Evolutionary conservation across 2,329 filamentous ascomycete species (phyloP), one percentile per base, ranked within the genome.

Genomic region (Phaeosphaeria sp.): DNA sequence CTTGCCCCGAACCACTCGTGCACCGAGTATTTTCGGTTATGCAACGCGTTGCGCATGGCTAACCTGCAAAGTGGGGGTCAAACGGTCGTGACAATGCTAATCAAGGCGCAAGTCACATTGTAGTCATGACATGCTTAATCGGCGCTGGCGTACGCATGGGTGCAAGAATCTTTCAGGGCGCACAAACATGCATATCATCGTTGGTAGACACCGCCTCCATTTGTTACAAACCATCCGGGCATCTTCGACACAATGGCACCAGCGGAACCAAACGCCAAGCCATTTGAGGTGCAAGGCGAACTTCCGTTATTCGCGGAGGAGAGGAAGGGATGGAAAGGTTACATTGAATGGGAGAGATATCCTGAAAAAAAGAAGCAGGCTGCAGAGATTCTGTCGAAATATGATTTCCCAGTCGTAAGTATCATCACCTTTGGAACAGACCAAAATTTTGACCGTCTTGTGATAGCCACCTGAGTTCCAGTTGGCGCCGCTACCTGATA

Each of bases 311-410:
- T 83, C 50, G 66, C 73, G 1, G 76, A 80, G 48, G 82, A 84
- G 60, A 68, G 72, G 7, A 69, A 77, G 23, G 81, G 81, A 7
- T 84, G 82, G 81, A 78, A 77, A 57, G 81, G 82, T 7, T 90
- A 89, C 59, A 80, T 91, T n/a, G 69, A 73, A 43, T 73, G 69
- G 70, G 69, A 73, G 52, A 64, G 62, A 13, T 89, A 90, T 53
- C 88, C 89, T 0, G 86, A 89, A 48, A 90, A 90, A 74, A 89
- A 89, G 66, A 81, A 80, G 23, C 77, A 82, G 46, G 88, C 86
- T 0, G 81, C 83, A 47, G 80, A 85, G 54, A 83, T 89, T 48
- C 68, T 89, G 15, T 76, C 77, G 22, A 77, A 77, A 50, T 83
- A 86, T 53, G 75, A 83, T 57, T 83, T 88, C 71, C 80, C 81